Evolutionary conservation across 2,329 filamentous ascomycete species (phyloP).

Genomic region (Cordyceps militaris): DNA sequence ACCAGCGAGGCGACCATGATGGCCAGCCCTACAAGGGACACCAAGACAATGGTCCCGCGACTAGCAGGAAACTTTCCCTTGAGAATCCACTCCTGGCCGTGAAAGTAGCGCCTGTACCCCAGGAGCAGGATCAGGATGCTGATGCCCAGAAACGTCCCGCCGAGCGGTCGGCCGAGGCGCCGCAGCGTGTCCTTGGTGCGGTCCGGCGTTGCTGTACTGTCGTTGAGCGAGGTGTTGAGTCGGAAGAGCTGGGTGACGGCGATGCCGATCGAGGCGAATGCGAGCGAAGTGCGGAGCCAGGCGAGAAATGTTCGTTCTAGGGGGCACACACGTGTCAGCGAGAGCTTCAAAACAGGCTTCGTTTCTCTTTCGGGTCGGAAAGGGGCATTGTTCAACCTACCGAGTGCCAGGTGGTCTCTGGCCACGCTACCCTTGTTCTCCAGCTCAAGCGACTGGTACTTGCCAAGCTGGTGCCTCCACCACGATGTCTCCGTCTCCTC

Average conservation of each 20-base stretch:
- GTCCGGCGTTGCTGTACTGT: slow-evolving; percentile 25
- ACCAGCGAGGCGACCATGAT: slow-evolving; percentile 55
- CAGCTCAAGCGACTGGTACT: slow-evolving; percentile 60
- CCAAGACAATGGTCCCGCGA: slow-evolving; percentile 64
- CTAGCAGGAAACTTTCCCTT: slow-evolving; percentile 73
- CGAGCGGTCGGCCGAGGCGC: slow-evolving; percentile 64
- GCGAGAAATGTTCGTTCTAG: slow-evolving; percentile 80
- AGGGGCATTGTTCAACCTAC: slow-evolving; percentile 37
- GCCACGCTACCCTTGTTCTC: slow-evolving; percentile 84
- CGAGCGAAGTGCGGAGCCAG: slow-evolving; percentile 75
- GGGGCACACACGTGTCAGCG: not conserved
- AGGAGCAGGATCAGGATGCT: slow-evolving; percentile 68
- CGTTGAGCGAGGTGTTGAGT: slow-evolving; percentile 58
- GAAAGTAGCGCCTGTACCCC: slow-evolving; percentile 72
- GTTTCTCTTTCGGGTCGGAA: too few relatives aligned
- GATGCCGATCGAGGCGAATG: slow-evolving; percentile 76
- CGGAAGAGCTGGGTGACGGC: slow-evolving; percentile 80
- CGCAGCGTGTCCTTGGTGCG: slow-evolving; percentile 38
- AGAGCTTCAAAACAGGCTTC: too few relatives aligned
- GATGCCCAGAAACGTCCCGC: slow-evolving; percentile 69
- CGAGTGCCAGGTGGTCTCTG: slow-evolving; percentile 72
- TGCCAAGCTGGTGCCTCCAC: slow-evolving; percentile 42
- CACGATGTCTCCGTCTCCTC: slow-evolving; percentile 31
- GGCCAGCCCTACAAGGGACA: slow-evolving; percentile 57
- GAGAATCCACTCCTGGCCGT: slow-evolving; percentile 73